These are phyloP conservation scores for Arthrobotrys megalospora DNA, from an alignment of 2,329 filamentous ascomycete genomes.

Conservation along the genomic window DNA sequence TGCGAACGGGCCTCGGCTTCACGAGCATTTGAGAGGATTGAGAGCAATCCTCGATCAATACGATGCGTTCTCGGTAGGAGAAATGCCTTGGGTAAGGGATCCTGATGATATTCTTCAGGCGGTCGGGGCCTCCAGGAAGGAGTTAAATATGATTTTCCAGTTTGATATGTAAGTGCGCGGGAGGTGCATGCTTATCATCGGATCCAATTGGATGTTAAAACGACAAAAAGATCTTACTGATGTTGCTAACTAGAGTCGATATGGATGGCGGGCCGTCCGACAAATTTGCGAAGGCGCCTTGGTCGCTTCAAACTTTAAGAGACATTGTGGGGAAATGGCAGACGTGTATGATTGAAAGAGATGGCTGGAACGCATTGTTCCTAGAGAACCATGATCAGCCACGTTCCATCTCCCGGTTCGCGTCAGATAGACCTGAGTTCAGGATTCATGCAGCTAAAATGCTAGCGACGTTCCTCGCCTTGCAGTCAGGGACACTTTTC, in stretches of 20 bases:
- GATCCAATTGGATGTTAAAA: no score
- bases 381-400: slow-evolving; percentile 78
- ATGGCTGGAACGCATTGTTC: slow-evolving; percentile 77
- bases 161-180: slow-evolving; percentile 73
- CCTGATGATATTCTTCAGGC: slow-evolving; percentile 71
- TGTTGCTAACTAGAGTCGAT: slow-evolving; percentile 68
- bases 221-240: slow-evolving; percentile 22
- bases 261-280: slow-evolving; percentile 70
- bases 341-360: slow-evolving; percentile 73
- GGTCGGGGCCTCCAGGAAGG: slow-evolving; percentile 73
- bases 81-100: slow-evolving; percentile 73
- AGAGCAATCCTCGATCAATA: slow-evolving; percentile 74
- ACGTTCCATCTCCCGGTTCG: slow-evolving; percentile 74
- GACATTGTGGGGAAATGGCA: slow-evolving; percentile 74
- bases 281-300: slow-evolving; percentile 69
- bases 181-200: not conserved
- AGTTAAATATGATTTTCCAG: slow-evolving; percentile 81
- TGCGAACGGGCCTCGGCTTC: slow-evolving; percentile 78
- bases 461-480: slow-evolving; percentile 73
- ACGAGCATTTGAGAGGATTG: slow-evolving; percentile 79
- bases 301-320: slow-evolving; percentile 72
- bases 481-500: slow-evolving; percentile 76
- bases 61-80: slow-evolving; percentile 79
- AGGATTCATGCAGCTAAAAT: slow-evolving; percentile 74
- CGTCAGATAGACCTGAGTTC: slow-evolving; percentile 67